Percentiles rank a stretch among this genome's conserved stretches.
Conservation (phyloP, 2,329 filamentous ascomycete genomes). For the Colletotrichum limetticola region DNA sequence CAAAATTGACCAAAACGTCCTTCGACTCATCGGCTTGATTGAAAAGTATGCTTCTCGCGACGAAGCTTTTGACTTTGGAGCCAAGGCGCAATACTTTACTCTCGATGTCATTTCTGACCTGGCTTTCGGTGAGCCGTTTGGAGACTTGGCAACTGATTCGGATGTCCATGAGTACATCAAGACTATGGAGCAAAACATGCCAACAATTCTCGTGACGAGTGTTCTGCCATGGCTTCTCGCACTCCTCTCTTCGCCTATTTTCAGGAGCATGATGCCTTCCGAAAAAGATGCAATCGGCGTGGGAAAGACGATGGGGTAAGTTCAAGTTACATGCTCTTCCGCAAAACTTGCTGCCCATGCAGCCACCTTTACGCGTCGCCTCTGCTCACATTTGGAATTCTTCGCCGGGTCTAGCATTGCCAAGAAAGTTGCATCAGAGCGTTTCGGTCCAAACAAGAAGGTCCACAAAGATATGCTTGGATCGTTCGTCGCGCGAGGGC, state of each 20-base stretch:
- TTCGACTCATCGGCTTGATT: conserved; percentile 56
- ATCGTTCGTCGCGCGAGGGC: conserved; percentile 52
- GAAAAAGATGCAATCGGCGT: conserved; percentile 51
- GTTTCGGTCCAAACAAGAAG: conserved; percentile 55
- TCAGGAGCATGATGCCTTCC: conserved; percentile 53
- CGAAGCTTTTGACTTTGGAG: conserved; percentile 58
- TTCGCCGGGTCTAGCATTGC: conserved; percentile 46
- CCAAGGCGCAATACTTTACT: conserved; percentile 61
- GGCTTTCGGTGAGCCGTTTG: conserved; percentile 60
- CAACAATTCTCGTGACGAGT: conserved; percentile 55
- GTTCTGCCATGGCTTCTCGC: conserved; percentile 54
- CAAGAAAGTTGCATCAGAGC: conserved; percentile 55
- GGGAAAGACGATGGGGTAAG: conserved; percentile 57
- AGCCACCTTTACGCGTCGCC: not conserved
- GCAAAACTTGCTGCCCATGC: too few relatives aligned
- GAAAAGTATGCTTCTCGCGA: conserved; percentile 51
- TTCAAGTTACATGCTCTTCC: conserved; percentile 40
- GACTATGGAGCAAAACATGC: conserved; percentile 55
- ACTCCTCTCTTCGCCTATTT: conserved; percentile 50
- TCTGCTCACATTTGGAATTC: not conserved
- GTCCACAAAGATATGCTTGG: conserved; percentile 63
- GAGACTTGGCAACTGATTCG: conserved; percentile 55
- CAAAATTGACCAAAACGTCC: conserved; percentile 59
- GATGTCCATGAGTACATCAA: conserved; percentile 60
- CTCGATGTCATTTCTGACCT: conserved; percentile 64